Evolutionary conservation across 2,329 filamentous ascomycete genomes (phyloP).

Genomic region (Paraconiothyrium brasiliense): DNA sequence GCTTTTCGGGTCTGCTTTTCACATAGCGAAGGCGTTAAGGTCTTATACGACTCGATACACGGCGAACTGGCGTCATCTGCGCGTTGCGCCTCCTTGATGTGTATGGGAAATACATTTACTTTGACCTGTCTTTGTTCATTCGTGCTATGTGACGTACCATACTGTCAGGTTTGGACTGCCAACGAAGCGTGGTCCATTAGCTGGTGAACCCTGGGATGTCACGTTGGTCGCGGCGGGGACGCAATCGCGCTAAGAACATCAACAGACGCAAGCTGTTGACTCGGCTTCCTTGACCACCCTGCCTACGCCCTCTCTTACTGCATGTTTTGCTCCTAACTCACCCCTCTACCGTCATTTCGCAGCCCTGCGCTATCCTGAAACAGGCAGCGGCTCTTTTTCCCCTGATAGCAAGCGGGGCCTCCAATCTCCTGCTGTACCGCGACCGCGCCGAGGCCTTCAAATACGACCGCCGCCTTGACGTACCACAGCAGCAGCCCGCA

Average conservation of each 20-base stretch:
- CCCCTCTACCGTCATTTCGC: slow-evolving; percentile 18
- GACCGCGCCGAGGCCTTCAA: slow-evolving; percentile 34
- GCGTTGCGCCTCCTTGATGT: not conserved
- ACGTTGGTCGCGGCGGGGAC: slow-evolving; percentile 4
- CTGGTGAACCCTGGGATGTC: slow-evolving; percentile 10
- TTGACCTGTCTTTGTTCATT: slow-evolving; percentile 21
- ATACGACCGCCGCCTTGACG: slow-evolving; percentile 30
- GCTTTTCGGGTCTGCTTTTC: slow-evolving; percentile 24
- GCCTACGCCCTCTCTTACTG: not conserved
- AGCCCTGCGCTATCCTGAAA: slow-evolving; percentile 30
- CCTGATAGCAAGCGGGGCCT: slow-evolving; percentile 45
- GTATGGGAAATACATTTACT: slow-evolving; percentile 3
- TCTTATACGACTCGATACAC: slow-evolving; percentile 22
- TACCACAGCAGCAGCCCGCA: slow-evolving; percentile 45
- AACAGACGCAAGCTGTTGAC: slow-evolving; percentile 14
- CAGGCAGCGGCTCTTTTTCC: slow-evolving; percentile 35
- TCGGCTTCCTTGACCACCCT: slow-evolving; percentile 3
- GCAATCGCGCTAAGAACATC: slow-evolving; percentile 13
- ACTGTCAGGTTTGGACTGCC: not conserved
- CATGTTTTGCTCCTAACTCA: not conserved
- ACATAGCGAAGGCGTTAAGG: slow-evolving; percentile 39
- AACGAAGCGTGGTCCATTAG: slow-evolving; percentile 4
- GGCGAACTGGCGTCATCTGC: slow-evolving; percentile 18
- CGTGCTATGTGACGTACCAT: slow-evolving; percentile 9
- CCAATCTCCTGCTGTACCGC: slow-evolving; percentile 33